A percentile compares a stretch with the other conserved stretches of the same genome.
These are phyloP conservation scores for Neopestalotiopsis rosae DNA, from an alignment of 2,329 filamentous ascomycete genomes.

Conservation along the genomic window DNA sequence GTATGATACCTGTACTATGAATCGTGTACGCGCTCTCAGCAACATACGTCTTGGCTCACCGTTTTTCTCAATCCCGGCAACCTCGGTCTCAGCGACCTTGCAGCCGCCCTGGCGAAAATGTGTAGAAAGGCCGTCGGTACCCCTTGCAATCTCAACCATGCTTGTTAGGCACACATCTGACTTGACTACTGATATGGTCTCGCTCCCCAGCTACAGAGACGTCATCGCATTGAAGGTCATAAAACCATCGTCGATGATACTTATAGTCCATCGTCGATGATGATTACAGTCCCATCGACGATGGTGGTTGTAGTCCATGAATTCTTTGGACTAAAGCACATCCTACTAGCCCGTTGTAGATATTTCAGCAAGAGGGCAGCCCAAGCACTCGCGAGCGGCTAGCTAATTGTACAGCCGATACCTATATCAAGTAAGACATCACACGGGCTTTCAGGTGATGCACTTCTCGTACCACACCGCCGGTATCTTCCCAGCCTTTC, in stretches of 20 bases:
- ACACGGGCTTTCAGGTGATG: not conserved
- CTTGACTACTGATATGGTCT: not conserved
- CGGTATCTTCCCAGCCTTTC: not conserved
- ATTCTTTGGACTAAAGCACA: not conserved
- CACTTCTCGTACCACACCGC: not conserved
- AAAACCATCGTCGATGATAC: not conserved
- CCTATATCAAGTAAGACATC: not conserved
- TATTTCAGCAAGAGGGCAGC: not conserved
- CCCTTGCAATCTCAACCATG: not conserved
- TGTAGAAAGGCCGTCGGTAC: not conserved
- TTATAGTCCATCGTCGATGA: not conserved
- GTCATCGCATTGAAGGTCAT: not conserved
- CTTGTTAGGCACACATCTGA: not conserved
- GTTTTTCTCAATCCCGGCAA: not conserved
- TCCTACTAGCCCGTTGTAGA: not conserved
- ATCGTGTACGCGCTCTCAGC: not conserved
- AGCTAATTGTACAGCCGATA: not conserved
- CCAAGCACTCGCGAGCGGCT: not conserved
- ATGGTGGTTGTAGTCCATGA: not conserved
- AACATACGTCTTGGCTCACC: not conserved
- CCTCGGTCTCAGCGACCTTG: not conserved
- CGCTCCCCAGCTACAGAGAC: not conserved
- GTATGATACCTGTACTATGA: not conserved
- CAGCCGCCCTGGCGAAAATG: not conserved
- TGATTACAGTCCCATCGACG: not conserved